These are phyloP conservation scores for Silene uniflora DNA, from an alignment of 148 eudicot genomes.

Conservation along the genomic window DNA sequence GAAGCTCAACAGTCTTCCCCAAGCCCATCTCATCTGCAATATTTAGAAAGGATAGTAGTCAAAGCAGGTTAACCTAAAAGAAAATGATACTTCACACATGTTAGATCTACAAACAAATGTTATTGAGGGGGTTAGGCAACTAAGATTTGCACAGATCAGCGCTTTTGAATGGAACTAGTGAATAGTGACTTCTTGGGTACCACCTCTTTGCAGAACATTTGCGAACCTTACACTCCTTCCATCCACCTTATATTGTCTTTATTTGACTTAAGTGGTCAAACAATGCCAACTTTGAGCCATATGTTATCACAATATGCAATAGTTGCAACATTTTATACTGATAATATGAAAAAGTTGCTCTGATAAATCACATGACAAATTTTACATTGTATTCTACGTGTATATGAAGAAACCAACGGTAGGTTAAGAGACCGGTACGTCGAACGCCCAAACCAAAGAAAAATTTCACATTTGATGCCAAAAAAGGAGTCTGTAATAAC, in stretches of 20 bases:
- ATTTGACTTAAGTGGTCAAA: not conserved
- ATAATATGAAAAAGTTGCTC: not conserved
- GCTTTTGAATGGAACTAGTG: not conserved
- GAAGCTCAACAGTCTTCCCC: conserved; percentile 96
- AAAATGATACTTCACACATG: not conserved
- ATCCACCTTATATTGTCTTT: not conserved
- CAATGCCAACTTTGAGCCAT: not conserved
- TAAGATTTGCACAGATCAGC: not conserved
- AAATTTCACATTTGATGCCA: not conserved
- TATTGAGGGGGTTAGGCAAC: not conserved
- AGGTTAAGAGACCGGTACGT: too few species aligned
- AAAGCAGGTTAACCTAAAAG: conserved; percentile 6
- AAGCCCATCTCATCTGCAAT: conserved; percentile 95
- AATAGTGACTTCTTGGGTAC: not conserved
- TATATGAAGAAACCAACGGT: not conserved
- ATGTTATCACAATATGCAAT: not conserved
- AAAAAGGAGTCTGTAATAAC: not conserved
- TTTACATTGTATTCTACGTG: not conserved
- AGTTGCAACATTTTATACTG: not conserved
- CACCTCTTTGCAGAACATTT: not conserved
- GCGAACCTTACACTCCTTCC: not conserved
- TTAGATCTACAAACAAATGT: not conserved
- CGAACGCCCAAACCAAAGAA: not conserved
- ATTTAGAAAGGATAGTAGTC: conserved; percentile 21
- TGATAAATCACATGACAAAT: not conserved